Evolutionary conservation across 2,329 filamentous ascomycete species (phyloP).

Genomic region (Monosporascus sp.): DNA sequence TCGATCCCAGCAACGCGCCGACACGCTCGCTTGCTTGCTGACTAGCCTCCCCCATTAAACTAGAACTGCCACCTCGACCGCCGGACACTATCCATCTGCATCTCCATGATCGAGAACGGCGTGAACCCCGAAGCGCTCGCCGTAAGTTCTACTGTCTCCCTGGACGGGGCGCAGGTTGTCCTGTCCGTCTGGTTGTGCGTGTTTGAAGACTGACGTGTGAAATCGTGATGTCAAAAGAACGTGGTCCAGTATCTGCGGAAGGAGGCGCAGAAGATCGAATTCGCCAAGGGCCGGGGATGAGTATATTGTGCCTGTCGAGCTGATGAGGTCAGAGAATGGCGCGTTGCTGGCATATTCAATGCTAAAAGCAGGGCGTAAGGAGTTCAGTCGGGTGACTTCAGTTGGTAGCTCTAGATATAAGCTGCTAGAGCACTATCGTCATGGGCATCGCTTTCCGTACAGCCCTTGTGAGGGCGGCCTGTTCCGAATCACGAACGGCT

Average conservation of each 20-base stretch:
- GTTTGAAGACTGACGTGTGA: background rate
- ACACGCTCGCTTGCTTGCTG: background rate
- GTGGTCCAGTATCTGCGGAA: conserved; percentile 56
- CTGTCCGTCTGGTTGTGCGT: no score
- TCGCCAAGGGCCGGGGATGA: conserved; percentile 18
- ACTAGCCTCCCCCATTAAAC: background rate
- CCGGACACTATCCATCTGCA: conserved; percentile 86
- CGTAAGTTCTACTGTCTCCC: conserved; percentile 48
- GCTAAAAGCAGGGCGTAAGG: no score
- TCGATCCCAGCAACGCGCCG: conserved; percentile 10
- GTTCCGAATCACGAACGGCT: no score
- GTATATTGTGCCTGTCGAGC: background rate
- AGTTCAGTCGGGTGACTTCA: no score
- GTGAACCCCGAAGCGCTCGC: conserved; percentile 93
- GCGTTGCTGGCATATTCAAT: background rate
- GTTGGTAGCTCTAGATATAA: no score
- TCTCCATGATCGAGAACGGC: conserved; percentile 94
- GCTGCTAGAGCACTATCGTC: no score
- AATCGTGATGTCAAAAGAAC: conserved; percentile 33
- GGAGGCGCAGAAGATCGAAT: conserved; percentile 47
- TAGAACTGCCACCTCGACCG: conserved; percentile 94
- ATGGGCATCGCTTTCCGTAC: no score
- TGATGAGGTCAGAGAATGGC: background rate
- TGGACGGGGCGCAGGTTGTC: no score
- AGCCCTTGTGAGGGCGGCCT: no score